Percentiles rank a stretch among this genome's conserved stretches.
phyloP scores from a whole-genome alignment of 441 rosid genomes.

The Pelargonium australe region DNA sequence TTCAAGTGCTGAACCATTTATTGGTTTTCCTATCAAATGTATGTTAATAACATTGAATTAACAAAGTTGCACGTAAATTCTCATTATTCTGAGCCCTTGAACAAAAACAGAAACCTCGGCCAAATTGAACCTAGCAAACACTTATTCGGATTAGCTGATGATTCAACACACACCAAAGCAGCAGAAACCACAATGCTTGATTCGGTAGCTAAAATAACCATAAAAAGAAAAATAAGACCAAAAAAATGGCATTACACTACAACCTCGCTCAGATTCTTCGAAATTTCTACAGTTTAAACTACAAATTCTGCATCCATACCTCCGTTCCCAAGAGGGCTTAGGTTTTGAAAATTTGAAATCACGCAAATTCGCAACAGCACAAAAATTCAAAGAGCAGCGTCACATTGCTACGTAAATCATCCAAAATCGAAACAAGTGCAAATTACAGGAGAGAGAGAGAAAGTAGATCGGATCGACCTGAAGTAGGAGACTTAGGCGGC shows the following conservation, averaged over 20 bases:
- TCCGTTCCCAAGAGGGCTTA: too few relatives aligned
- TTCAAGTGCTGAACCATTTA: background rate
- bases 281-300: background rate
- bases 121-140: background rate
- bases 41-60: background rate
- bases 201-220: background rate
- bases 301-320: background rate
- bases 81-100: background rate
- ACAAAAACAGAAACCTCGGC: background rate
- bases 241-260: background rate
- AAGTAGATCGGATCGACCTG: constrained; percentile 68
- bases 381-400: background rate
- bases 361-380: background rate
- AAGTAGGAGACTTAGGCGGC: constrained; percentile 55
- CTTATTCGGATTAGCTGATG: background rate
- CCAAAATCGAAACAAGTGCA: background rate
- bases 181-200: background rate
- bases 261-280: background rate
- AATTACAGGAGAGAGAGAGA: constrained; percentile 6
- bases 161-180: background rate
- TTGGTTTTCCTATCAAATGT: background rate
- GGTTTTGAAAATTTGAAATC: background rate
- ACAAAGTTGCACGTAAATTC: background rate
- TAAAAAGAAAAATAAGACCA: background rate
- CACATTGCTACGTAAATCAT: background rate